Evolutionary conservation across 768 basidiomycete genomes (phyloP).

Genomic region (Fibroporia radiculosa): DNA sequence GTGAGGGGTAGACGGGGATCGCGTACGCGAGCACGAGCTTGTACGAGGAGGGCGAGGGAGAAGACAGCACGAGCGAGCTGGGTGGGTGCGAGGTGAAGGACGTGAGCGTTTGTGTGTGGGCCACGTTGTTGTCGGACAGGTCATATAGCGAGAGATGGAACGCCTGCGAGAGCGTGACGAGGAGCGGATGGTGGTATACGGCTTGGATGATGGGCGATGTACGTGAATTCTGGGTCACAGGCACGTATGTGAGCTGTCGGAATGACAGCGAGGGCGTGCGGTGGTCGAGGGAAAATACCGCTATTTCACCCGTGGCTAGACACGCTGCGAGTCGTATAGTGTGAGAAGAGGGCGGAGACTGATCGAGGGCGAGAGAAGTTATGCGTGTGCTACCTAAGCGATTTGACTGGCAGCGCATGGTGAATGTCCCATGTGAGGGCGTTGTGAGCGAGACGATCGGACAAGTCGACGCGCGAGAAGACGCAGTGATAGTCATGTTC

Average conservation of each 20-base stretch:
- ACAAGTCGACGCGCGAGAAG: conserved; percentile 26
- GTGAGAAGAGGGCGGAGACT: conserved; percentile 47
- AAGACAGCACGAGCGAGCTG: conserved; percentile 70
- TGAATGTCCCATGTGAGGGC: conserved; percentile 27
- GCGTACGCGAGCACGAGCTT: conserved; percentile 72
- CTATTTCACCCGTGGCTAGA: conserved; percentile 63
- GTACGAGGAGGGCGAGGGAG: conserved; percentile 48
- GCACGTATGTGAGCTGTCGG: conserved; percentile 39
- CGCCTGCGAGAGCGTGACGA: conserved; percentile 58
- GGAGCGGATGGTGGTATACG: conserved; percentile 72
- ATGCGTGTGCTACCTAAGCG: conserved; percentile 32
- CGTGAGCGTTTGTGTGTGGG: conserved; percentile 57
- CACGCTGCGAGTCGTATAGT: conserved; percentile 47
- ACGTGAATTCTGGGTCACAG: conserved; percentile 30
- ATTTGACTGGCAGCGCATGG: conserved; percentile 37
- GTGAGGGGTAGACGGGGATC: conserved; percentile 70
- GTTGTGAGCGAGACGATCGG: conserved; percentile 34
- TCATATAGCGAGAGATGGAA: conserved; percentile 73
- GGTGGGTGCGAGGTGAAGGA: conserved; percentile 79
- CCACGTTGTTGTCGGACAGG: conserved; percentile 42
- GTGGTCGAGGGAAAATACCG: conserved; percentile 47
- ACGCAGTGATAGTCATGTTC: conserved; percentile 48
- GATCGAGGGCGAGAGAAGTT: conserved; percentile 66
- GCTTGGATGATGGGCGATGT: conserved; percentile 49
- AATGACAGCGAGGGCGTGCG: conserved; percentile 33